These are phyloP conservation scores for Wallemia hederae DNA, from an alignment of 1,284 basidiomycete genomes.

Conservation along the genomic window DNA sequence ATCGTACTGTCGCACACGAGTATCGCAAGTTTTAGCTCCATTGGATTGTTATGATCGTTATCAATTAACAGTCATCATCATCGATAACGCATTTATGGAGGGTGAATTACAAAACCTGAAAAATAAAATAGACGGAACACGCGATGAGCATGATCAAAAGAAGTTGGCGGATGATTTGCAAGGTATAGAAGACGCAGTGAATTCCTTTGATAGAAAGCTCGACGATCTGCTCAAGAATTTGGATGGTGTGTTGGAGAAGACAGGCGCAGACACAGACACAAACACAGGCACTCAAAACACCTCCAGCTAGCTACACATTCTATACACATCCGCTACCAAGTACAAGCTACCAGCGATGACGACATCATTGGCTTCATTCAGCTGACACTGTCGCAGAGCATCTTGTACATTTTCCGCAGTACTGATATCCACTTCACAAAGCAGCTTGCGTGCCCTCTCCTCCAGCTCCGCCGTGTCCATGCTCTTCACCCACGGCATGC, in stretches of 20 bases:
- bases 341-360: slow-evolving; percentile 71
- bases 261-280: background rate
- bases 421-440: slow-evolving; percentile 8
- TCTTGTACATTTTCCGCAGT: slow-evolving; percentile 6
- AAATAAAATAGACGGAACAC: background rate
- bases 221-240: background rate
- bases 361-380: slow-evolving; percentile 20
- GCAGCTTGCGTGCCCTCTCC: slow-evolving; percentile 19
- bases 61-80: background rate
- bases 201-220: background rate
- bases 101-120: background rate
- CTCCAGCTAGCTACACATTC: slow-evolving; percentile 16
- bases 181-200: background rate
- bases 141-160: background rate
- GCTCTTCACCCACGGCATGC: slow-evolving; percentile 68
- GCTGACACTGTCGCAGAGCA: slow-evolving; percentile 6
- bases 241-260: background rate
- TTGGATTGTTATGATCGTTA: background rate
- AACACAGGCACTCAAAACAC: background rate
- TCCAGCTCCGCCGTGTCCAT: slow-evolving; percentile 25
- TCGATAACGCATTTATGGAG: too few species aligned
- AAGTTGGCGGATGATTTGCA: background rate
- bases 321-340: slow-evolving; percentile 62
- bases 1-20: background rate
- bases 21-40: background rate